Evolutionary conservation across 768 basidiomycete genomes (phyloP).

Genomic region (Russula foetens): DNA sequence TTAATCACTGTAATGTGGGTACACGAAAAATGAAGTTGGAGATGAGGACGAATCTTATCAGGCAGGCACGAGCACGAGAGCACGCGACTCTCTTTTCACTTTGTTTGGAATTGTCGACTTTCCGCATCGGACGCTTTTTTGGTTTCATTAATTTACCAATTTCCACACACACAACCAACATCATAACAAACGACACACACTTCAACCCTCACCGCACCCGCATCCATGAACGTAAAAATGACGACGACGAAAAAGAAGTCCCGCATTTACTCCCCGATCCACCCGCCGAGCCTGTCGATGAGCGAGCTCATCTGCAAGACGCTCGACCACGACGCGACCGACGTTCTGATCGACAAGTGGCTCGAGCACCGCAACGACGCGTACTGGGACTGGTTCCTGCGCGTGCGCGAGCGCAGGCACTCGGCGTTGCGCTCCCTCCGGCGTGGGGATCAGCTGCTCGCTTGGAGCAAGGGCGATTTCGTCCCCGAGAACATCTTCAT

Average conservation of each 20-base stretch:
- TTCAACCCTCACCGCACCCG: background rate
- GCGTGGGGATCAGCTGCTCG: conserved; percentile 34
- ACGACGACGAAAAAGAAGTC: conserved; percentile 11
- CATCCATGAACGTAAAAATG: no score
- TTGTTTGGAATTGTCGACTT: no score
- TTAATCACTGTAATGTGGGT: no score
- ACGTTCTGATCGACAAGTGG: conserved; percentile 79
- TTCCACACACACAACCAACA: no score
- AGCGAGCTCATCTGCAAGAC: conserved; percentile 75
- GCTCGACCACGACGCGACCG: conserved; percentile 66
- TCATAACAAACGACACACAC: background rate
- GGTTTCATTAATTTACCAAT: no score
- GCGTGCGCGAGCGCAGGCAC: conserved; percentile 59
- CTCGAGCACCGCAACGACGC: conserved; percentile 70
- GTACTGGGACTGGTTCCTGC: conserved; percentile 71
- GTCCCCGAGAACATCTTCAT: conserved; percentile 75
- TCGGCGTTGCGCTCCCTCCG: conserved; percentile 38
- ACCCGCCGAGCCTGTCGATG: conserved; percentile 60
- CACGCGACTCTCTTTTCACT: no score
- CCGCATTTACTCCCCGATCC: conserved; percentile 51
- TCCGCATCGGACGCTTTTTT: no score
- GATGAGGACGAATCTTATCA: no score
- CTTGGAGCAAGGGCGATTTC: conserved; percentile 62
- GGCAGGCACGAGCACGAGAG: no score
- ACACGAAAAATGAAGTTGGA: no score